phyloP scores from a whole-genome alignment of 2,329 filamentous ascomycete species.

The Mycosphaerella sp. region DNA sequence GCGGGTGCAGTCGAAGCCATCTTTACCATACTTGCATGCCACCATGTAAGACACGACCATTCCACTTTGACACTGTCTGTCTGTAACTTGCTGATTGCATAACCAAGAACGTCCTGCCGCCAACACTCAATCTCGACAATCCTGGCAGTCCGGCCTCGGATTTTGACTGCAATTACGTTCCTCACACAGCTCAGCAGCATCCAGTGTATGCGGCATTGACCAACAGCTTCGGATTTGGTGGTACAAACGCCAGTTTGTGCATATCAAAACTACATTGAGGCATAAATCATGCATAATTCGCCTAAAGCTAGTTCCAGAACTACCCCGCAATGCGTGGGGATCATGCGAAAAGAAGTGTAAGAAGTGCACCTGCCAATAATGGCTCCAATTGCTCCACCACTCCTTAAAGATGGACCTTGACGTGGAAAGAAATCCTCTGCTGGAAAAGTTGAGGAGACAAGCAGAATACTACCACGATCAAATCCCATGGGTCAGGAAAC shows the following conservation, averaged over 20 bases:
- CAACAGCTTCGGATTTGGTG: slow-evolving; percentile 97
- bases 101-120: slow-evolving; percentile 71
- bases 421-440: slow-evolving; percentile 8
- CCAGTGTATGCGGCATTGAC: slow-evolving; percentile 69
- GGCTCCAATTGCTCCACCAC: neutral
- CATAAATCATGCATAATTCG: no score
- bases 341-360: neutral
- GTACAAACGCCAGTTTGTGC: slow-evolving; percentile 86
- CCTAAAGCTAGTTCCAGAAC: no score
- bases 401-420: slow-evolving; percentile 18
- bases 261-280: slow-evolving; percentile 49
- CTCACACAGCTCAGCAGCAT: slow-evolving; percentile 63
- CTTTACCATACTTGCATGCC: slow-evolving; percentile 72
- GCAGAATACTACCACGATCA: slow-evolving; percentile 42
- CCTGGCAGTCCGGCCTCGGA: slow-evolving; percentile 54
- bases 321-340: slow-evolving; percentile 15
- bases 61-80: neutral
- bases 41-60: slow-evolving; percentile 54
- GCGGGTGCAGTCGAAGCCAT: slow-evolving; percentile 86
- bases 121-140: slow-evolving; percentile 74
- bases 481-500: slow-evolving; percentile 50
- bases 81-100: slow-evolving; percentile 1
- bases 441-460: slow-evolving; percentile 18
- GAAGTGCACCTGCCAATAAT: neutral
- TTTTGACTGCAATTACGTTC: slow-evolving; percentile 80